Evolutionary conservation across 2,329 filamentous ascomycete genomes (phyloP).

Genomic region (Hymenoscyphus infarciens): DNA sequence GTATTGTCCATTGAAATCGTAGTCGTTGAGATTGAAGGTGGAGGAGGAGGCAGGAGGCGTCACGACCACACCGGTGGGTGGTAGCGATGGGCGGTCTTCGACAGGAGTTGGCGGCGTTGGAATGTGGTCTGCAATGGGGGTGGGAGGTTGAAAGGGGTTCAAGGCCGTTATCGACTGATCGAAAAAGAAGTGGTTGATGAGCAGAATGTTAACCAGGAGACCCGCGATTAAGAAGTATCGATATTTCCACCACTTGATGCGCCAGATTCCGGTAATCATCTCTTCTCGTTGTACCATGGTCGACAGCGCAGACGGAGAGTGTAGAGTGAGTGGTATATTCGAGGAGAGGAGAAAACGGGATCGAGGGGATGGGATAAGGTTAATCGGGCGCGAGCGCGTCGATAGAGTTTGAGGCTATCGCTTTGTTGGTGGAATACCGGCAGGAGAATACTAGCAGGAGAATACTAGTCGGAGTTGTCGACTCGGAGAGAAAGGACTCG

Average conservation of each 20-base stretch:
- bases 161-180: conserved; percentile 17
- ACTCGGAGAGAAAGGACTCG: too few relatives aligned
- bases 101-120: conserved; percentile 1
- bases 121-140: background rate
- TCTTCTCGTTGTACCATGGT: conserved; percentile 20
- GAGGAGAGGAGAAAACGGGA: too few relatives aligned
- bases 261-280: conserved; percentile 26
- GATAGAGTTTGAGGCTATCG: too few relatives aligned
- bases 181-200: conserved; percentile 29
- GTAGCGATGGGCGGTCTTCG: conserved; percentile 1
- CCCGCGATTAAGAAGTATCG: conserved; percentile 24
- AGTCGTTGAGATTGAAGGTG: conserved; percentile 26
- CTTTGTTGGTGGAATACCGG: too few relatives aligned
- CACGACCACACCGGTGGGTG: conserved; percentile 1
- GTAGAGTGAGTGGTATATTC: too few relatives aligned
- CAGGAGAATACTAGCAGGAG: too few relatives aligned
- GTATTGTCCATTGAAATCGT: conserved; percentile 40
- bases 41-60: conserved; percentile 10
- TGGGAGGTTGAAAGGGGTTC: conserved; percentile 16
- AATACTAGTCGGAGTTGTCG: too few relatives aligned
- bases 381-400: too few relatives aligned
- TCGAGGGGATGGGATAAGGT: too few relatives aligned
- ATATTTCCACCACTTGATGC: conserved; percentile 29
- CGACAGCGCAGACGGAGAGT: background rate
- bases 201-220: conserved; percentile 24